Conservation (phyloP, 768 basidiomycete species). For the Hericium rajendrae region DNA sequence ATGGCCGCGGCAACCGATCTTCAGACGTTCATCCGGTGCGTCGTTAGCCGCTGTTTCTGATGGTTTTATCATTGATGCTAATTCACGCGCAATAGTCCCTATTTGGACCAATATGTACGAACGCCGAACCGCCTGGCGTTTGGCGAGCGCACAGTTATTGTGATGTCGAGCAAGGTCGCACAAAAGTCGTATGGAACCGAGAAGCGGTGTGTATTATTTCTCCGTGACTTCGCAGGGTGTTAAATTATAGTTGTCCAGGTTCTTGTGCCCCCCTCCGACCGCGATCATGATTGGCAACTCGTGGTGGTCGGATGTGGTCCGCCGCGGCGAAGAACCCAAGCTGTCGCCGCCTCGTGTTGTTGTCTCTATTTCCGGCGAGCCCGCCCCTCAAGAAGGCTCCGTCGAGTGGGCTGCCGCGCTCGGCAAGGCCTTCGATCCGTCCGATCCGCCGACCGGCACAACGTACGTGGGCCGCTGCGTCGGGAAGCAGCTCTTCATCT, state of each 20-base stretch:
- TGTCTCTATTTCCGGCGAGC: conserved; percentile 88
- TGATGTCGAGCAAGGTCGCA: conserved; percentile 96
- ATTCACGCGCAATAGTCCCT: conserved; percentile 41
- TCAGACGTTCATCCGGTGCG: conserved; percentile 72
- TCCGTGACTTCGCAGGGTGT: neutral
- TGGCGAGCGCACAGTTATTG: conserved; percentile 89
- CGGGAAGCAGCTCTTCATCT: conserved; percentile 91
- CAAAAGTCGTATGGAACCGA: conserved; percentile 97
- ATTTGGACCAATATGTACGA: conserved; percentile 76
- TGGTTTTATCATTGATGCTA: neutral
- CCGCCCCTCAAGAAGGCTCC: conserved; percentile 72
- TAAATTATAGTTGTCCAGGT: conserved; percentile 34
- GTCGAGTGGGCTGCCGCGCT: conserved; percentile 83
- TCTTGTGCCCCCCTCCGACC: conserved; percentile 89
- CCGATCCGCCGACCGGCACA: conserved; percentile 67
- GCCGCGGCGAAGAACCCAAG: conserved; percentile 67
- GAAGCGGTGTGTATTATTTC: conserved; percentile 56
- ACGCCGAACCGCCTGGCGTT: conserved; percentile 80
- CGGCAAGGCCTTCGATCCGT: conserved; percentile 77
- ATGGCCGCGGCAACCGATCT: conserved; percentile 62
- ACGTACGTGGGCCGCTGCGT: conserved; percentile 91
- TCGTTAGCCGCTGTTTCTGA: conserved; percentile 1
- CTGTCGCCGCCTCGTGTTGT: conserved; percentile 72
- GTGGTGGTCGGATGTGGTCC: conserved; percentile 83
- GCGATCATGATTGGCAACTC: conserved; percentile 90